Base-by-base conservation (phyloP, 1,284 basidiomycete species). In the Ceratorhiza oryzae-sativae region DNA sequence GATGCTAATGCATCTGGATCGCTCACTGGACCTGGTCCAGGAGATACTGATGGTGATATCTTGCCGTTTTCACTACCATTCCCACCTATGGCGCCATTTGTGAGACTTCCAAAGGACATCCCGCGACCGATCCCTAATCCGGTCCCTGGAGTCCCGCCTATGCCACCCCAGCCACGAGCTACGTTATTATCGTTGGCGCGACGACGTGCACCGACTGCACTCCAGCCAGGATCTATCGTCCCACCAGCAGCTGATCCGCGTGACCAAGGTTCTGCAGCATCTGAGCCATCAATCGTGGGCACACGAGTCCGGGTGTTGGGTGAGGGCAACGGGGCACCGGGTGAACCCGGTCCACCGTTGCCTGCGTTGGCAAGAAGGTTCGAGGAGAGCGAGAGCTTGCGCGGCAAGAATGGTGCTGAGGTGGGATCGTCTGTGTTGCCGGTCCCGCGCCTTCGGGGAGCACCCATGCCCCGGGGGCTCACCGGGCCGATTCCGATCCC, bases 331-430 rank as follows among this genome's bases (percentile, higher is more conserved):
- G 82, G 82, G 23, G 79, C 77, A 49, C 90, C 89, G 71, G 90
- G 87, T 67, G 90, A 85, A 55, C 46, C 46, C 23, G 62, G 62
- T 15, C 30, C n/a, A 20, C 53, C 53, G 87, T 86, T 59, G 82
- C 77, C 18, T 83, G 77, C n/a, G 25, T 56, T 60, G 62, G 72
- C 84, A 80, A 41, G 83, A 82, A 88, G 87, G 68, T 85, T 81
- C 71, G 84, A 84, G 13, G 90, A 89, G 75, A 90, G 78, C n/a
- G 91, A 92, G 55, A 88, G 83, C 79, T 90, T 92, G 45, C 90
- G 85, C 60, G 88, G 86, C 23, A 88, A 73, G 36, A 65, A 65
- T 39, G 62, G 62, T 13, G 32, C 48, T 12, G 62, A 51, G 27
- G 62, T 34, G 41, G 45, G 62, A 25, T 65, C 62, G 34, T 65